Percentiles rank a stretch among this genome's conserved stretches.
Evolutionary conservation across 768 basidiomycete genomes (phyloP).

Genomic region (Xerocomellus dryophilus): DNA sequence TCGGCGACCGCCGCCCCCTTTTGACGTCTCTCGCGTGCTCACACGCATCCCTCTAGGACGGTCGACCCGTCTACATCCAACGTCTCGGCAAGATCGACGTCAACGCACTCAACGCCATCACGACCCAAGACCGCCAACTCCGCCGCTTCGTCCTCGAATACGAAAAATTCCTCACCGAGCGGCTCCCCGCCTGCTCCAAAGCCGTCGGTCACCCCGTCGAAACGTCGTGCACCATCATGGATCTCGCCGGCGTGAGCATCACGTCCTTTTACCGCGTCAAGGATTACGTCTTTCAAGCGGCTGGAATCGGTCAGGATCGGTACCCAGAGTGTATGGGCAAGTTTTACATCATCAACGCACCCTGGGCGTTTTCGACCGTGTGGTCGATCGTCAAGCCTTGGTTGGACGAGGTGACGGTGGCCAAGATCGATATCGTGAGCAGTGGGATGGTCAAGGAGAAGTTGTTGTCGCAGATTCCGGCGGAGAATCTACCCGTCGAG

Average conservation of each 20-base stretch:
- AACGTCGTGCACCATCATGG: slow-evolving; percentile 96
- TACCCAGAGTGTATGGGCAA: slow-evolving; percentile 97
- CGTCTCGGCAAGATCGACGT: slow-evolving; percentile 88
- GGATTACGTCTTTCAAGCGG: slow-evolving; percentile 79
- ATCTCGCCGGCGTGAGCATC: slow-evolving; percentile 70
- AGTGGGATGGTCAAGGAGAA: slow-evolving; percentile 61
- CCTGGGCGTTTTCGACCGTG: slow-evolving; percentile 86
- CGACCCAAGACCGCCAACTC: slow-evolving; percentile 84
- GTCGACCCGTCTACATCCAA: slow-evolving; percentile 94
- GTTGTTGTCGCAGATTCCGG: slow-evolving; percentile 77
- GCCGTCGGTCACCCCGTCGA: slow-evolving; percentile 84
- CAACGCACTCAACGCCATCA: slow-evolving; percentile 72
- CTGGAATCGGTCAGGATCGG: slow-evolving; percentile 80
- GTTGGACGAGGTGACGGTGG: slow-evolving; percentile 93
- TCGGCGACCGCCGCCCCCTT: not conserved
- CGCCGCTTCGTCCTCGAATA: slow-evolving; percentile 90
- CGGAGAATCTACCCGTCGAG: slow-evolving; percentile 79
- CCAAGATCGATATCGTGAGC: slow-evolving; percentile 91
- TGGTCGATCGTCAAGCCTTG: slow-evolving; percentile 90
- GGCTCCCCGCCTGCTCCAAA: slow-evolving; percentile 75
- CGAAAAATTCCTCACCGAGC: slow-evolving; percentile 79
- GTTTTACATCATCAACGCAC: slow-evolving; percentile 98
- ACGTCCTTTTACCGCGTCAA: slow-evolving; percentile 87
- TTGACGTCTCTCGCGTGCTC: not conserved
- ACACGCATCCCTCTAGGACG: slow-evolving; percentile 57